Conservation (phyloP, 345 rosid species). For the Stellera chamaejasme region DNA sequence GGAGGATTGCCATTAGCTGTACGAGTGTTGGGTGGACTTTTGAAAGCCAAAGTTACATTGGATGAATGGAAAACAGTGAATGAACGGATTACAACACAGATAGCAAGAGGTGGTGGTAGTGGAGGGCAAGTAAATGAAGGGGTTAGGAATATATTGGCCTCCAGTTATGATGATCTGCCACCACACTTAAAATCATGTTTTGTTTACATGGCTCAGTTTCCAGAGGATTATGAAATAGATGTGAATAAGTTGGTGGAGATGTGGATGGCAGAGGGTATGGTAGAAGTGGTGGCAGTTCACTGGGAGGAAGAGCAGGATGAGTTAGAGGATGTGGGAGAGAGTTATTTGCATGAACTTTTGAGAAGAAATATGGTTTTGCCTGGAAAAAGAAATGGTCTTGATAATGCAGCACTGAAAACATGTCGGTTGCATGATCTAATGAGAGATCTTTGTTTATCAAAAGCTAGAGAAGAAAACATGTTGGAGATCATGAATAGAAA, state of each 20-base stretch:
- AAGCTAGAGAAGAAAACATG: conserved; percentile 20
- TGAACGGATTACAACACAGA: conserved; percentile 6
- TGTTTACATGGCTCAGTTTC: too few relatives aligned
- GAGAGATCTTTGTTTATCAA: conserved; percentile 15
- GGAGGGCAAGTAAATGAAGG: neutral
- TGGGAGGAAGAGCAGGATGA: conserved; percentile 6
- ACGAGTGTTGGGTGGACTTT: conserved; percentile 21
- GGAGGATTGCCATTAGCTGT: conserved; percentile 29
- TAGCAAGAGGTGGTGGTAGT: neutral
- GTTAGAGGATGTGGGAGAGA: conserved; percentile 20
- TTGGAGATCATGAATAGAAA: conserved; percentile 2
- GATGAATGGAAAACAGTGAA: conserved; percentile 9
- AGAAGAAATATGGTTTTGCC: conserved; percentile 30
- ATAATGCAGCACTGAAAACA: conserved; percentile 6
- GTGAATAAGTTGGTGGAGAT: too few relatives aligned
- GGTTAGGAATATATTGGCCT: conserved; percentile 8
- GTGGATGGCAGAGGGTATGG: too few relatives aligned
- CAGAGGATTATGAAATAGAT: too few relatives aligned
- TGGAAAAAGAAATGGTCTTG: neutral
- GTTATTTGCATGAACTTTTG: conserved; percentile 18
- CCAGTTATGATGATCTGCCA: conserved; percentile 31
- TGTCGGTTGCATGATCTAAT: conserved; percentile 19
- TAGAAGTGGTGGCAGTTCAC: neutral
- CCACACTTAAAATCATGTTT: conserved; percentile 15
- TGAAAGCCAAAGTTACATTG: conserved; percentile 9